A percentile compares a stretch with the other conserved stretches of the same genome.
These are phyloP conservation scores for Raffaelea arxii DNA, from an alignment of 2,329 filamentous ascomycete species.

Conservation along the genomic window DNA sequence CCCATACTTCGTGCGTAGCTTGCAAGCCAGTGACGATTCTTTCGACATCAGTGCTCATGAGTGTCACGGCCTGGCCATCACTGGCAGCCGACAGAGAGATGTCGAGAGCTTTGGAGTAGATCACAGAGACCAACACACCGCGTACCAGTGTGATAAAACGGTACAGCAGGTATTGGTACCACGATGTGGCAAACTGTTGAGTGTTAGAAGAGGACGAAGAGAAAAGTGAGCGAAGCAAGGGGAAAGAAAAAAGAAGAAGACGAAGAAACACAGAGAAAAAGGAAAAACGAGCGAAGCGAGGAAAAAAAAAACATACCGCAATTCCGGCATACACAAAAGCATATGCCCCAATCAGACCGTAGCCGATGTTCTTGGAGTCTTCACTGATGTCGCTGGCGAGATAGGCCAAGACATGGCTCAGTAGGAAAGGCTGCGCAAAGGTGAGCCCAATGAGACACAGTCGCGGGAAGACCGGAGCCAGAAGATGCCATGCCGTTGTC, in stretches of 20 bases:
- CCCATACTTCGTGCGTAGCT: slow-evolving; percentile 16
- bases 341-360: slow-evolving; percentile 3
- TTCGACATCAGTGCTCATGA: slow-evolving; percentile 22
- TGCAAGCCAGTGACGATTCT: slow-evolving; percentile 13
- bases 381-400: background rate
- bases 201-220: too few species aligned
- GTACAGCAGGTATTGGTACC: background rate
- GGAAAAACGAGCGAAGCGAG: too few species aligned
- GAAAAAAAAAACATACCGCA: slow-evolving; percentile 1
- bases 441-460: slow-evolving; percentile 20
- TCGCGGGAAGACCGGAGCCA: slow-evolving; percentile 27
- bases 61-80: slow-evolving; percentile 15
- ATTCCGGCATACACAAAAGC: slow-evolving; percentile 3
- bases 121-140: slow-evolving; percentile 8
- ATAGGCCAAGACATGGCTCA: background rate
- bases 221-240: too few species aligned
- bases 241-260: too few species aligned
- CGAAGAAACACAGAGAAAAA: too few species aligned
- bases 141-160: background rate
- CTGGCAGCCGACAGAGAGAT: slow-evolving; percentile 7
- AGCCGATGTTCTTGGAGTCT: background rate
- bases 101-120: slow-evolving; percentile 21
- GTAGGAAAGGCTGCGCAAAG: slow-evolving; percentile 26
- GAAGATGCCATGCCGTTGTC: slow-evolving; percentile 15
- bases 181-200: background rate